A percentile compares a stretch with the other conserved stretches of the same genome.
Evolutionary conservation across 176 grass and related monocot genomes (phyloP).

Genomic region (Oryza longistaminata): DNA sequence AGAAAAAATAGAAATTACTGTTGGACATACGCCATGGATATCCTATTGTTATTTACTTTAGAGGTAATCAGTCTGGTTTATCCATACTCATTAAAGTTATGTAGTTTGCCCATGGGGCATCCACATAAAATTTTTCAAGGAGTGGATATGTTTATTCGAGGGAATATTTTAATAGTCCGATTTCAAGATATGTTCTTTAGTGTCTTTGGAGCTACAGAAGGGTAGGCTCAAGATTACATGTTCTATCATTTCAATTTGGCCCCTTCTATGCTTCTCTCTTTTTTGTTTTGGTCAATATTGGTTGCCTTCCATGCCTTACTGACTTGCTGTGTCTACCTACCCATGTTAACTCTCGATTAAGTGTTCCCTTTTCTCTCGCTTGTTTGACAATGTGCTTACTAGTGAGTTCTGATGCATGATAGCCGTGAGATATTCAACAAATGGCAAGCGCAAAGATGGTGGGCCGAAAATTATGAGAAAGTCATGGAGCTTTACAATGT

Average conservation of each 20-base stretch:
- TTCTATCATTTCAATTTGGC: neutral
- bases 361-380: neutral
- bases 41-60: neutral
- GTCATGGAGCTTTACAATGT: conserved; percentile 93
- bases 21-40: neutral
- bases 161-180: neutral
- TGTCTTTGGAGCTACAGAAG: neutral
- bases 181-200: neutral
- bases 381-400: conserved; percentile 12
- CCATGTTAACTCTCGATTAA: neutral
- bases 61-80: neutral
- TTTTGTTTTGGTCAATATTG: neutral
- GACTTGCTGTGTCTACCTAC: neutral
- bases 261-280: neutral
- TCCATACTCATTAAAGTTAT: neutral
- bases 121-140: neutral
- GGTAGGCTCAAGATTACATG: neutral
- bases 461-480: conserved; percentile 89
- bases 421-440: conserved; percentile 86
- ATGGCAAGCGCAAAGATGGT: conserved; percentile 91
- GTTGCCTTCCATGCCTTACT: neutral
- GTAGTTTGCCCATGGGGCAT: neutral
- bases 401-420: conserved; percentile 23
- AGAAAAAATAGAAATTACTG: neutral
- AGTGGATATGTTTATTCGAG: neutral